These are phyloP conservation scores for Bryoerythrophyllum caledonicum DNA, from an alignment of 225 moss, liverwort and hornwort species.

Conservation along the genomic window DNA sequence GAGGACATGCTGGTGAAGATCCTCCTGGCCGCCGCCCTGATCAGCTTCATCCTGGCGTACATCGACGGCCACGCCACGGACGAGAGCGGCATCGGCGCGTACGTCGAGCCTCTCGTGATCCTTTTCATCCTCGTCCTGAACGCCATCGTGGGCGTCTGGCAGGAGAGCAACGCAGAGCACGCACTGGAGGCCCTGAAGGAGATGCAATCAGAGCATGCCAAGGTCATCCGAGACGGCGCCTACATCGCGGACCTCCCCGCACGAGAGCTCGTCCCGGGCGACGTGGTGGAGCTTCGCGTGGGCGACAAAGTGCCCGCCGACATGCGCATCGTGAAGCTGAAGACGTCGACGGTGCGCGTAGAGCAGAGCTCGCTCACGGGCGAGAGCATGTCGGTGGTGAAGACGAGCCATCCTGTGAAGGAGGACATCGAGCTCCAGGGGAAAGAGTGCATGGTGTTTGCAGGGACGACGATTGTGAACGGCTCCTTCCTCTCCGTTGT, in stretches of 20 bases:
- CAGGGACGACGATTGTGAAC: constrained; percentile 86
- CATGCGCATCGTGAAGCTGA: constrained; percentile 77
- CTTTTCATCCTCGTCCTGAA: constrained; percentile 88
- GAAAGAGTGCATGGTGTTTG: constrained; percentile 82
- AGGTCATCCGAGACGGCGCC: constrained; percentile 58
- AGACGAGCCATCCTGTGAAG: constrained; percentile 60
- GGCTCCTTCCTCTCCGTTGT: constrained; percentile 76
- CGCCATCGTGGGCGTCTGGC: constrained; percentile 97
- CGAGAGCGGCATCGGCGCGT: constrained; percentile 67
- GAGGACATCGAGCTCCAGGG: constrained; percentile 89
- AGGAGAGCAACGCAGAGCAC: constrained; percentile 94
- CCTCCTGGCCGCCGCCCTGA: constrained; percentile 71
- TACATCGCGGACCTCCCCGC: constrained; percentile 69
- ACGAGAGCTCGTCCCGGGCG: constrained; percentile 90
- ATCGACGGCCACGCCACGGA: constrained; percentile 61
- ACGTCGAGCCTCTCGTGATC: constrained; percentile 92
- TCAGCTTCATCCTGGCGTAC: constrained; percentile 79
- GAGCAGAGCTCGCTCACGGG: constrained; percentile 97
- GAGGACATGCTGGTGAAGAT: constrained; percentile 95
- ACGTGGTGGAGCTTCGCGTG: constrained; percentile 86
- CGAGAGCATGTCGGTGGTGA: constrained; percentile 90
- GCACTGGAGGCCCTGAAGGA: constrained; percentile 88
- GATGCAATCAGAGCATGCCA: constrained; percentile 95
- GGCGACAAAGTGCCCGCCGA: constrained; percentile 98
- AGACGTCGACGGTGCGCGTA: constrained; percentile 78